Base-by-base conservation (phyloP, 2,329 filamentous ascomycete species). In the Trichoderma sp. region DNA sequence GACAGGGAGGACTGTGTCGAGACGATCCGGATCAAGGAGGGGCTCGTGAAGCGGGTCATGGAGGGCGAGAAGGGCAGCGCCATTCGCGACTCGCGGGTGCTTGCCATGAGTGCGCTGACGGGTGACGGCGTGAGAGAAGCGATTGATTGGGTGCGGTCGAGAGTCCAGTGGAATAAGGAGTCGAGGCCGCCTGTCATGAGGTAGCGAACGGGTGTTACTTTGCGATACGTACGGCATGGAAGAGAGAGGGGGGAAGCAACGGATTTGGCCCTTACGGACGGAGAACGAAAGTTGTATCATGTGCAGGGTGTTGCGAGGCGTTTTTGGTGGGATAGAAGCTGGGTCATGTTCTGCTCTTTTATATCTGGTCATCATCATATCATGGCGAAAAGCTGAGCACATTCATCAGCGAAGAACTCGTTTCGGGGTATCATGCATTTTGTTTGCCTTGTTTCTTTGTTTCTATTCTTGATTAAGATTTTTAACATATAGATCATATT, bases 131-230 rank as follows among this genome's bases (percentile, higher is more conserved):
- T 99, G 2, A 89, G 89, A 76, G 96, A 98, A 83, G 95, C 96
- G 0, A 92, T 99, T n/a, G 96, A 98, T 77, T 99, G 96, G 96
- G 84, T 99, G 70, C 89, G 93, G 77, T 95, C 90, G 73, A 86
- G 96, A 71, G 93, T 98, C 33, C 94, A 93, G 80, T 98, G 96
- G 93, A 98, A 98, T 79, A 97, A 96, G 82, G 95, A 97, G 80
- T 91, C 89, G 5, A 86, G 96, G 71, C 94, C 95, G 72, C 96
- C 96, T 2, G 90, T 97, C 64, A 97, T 97, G 94, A 87, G 94
- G 82, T 98, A 85, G 87, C 70, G 31, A 29, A 27, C 7, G 21
- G 14, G 24, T 47, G 40, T 33, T n/a, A 35, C 59, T 49, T 31
- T 43, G 40, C 40, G 40, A 43, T 43, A 19, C 40, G 7, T 8